A percentile compares a stretch with the other conserved stretches of the same genome.
Conservation (phyloP, 2,329 filamentous ascomycete species). For the Claviceps sp. region DNA sequence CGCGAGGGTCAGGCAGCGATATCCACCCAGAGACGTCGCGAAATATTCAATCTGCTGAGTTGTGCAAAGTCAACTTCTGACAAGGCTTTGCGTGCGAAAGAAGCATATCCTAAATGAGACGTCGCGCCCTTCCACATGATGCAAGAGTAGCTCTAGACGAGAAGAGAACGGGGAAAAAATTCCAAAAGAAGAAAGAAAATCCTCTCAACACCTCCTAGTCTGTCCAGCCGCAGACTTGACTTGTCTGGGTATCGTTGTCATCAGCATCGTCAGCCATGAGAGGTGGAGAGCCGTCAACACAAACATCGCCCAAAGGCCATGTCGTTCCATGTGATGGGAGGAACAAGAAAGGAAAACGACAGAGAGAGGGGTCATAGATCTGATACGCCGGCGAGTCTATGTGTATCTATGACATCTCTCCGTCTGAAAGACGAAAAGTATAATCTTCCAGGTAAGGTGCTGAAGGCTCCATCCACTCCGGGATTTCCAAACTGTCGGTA, state of each 20-base stretch:
- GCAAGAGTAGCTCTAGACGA: background rate
- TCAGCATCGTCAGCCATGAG: background rate
- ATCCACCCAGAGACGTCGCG: background rate
- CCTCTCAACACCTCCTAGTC: background rate
- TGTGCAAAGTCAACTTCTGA: background rate
- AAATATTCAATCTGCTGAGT: background rate
- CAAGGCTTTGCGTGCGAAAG: background rate
- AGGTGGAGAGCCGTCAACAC: constrained; percentile 2
- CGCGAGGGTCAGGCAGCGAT: background rate
- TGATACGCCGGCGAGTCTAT: background rate
- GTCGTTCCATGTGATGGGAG: background rate
- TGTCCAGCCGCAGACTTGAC: background rate
- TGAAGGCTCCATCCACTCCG: constrained; percentile 6
- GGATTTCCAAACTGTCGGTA: constrained; percentile 2
- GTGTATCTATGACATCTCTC: background rate
- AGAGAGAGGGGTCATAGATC: background rate
- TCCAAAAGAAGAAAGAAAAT: background rate
- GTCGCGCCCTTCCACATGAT: background rate
- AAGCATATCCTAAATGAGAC: background rate
- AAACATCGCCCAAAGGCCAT: background rate
- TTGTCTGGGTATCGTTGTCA: constrained; percentile 3
- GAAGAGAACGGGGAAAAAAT: background rate
- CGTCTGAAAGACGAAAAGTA: constrained; percentile 3
- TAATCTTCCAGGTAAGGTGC: constrained; percentile 5
- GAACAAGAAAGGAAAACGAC: background rate